Base-by-base conservation (phyloP, 1,284 basidiomycete genomes). In the Apiotrichum siamense region DNA sequence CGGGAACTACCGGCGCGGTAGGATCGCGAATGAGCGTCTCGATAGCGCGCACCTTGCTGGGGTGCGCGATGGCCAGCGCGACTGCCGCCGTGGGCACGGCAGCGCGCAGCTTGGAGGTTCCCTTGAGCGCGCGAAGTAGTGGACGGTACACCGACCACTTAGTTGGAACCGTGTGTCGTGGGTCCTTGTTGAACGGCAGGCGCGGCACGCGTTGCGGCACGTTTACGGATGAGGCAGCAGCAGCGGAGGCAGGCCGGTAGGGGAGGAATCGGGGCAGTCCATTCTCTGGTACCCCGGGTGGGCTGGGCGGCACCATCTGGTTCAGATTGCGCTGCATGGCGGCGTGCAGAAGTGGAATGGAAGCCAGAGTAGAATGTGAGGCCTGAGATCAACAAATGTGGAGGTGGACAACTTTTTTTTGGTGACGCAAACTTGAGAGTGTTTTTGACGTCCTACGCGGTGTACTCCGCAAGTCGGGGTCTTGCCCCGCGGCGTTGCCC, bases 151-250 rank as follows among this genome's bases (percentile, higher is more conserved):
- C 73, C 0, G 77, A 67, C 82, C 83, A 83, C 65, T 85, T 69
- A 0, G 87, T 89, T 3, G 89, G 88, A 26, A 83, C 71, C 24
- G 83, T 81, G 67, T 93, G 90, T 0, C 81, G 81, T 0, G 77
- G 75, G 36, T 90, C 82, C 43, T 79, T 67, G 64, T 79, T 88
- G 67, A 91, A 88, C 6, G 86, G 82, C 1, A 29, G 3, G 41
- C 41, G 41, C 2, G 27, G 41, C 12, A 29, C 27, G 7, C 27
- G 41, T 13, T 40, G n/a, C n/a, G n/a, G n/a, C n/a, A n/a, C n/a
- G n/a, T n/a, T n/a, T n/a, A n/a, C n/a, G n/a, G n/a, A n/a, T n/a
- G n/a, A n/a, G n/a, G n/a, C n/a, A n/a, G n/a, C n/a, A n/a, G n/a
- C 23, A 3, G 31, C 3, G 39, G 3, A 13, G 3, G 26, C 9